These are phyloP conservation scores for Pyrus communis DNA, from an alignment of 306 rosid species.

Conservation along the genomic window DNA sequence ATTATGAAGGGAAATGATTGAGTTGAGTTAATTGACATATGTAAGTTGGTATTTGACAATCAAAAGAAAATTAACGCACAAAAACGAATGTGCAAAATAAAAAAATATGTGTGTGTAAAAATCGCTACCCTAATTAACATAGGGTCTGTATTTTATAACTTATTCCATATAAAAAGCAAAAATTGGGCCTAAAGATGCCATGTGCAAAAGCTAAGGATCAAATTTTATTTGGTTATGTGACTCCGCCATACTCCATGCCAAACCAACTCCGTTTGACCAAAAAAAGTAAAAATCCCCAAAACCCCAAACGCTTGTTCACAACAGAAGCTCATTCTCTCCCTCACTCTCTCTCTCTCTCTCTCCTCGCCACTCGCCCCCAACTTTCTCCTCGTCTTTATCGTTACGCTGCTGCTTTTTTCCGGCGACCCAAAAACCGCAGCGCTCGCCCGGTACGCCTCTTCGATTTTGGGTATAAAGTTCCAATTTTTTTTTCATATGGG, in stretches of 20 bases:
- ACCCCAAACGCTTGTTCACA: not conserved
- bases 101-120: too few relatives aligned
- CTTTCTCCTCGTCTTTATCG: slow-evolving; percentile 1
- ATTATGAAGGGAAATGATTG: too few relatives aligned
- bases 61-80: too few relatives aligned
- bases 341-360: not conserved
- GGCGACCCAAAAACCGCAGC: not conserved
- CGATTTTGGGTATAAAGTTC: not conserved
- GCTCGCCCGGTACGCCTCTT: slow-evolving; percentile 12
- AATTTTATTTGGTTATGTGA: not conserved
- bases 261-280: not conserved
- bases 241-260: fast-evolving
- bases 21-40: too few relatives aligned
- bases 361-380: not conserved
- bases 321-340: not conserved
- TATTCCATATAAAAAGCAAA: not conserved
- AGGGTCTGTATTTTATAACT: too few relatives aligned
- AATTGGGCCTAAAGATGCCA: not conserved
- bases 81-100: too few relatives aligned
- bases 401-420: not conserved
- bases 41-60: too few relatives aligned
- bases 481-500: not conserved
- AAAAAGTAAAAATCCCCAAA: not conserved
- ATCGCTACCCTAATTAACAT: not conserved
- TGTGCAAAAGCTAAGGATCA: not conserved